Percentiles rank a stretch among this genome's conserved stretches.
Evolutionary conservation across 1,284 basidiomycete genomes (phyloP).

Genomic region (Ceratobasidium sp.): DNA sequence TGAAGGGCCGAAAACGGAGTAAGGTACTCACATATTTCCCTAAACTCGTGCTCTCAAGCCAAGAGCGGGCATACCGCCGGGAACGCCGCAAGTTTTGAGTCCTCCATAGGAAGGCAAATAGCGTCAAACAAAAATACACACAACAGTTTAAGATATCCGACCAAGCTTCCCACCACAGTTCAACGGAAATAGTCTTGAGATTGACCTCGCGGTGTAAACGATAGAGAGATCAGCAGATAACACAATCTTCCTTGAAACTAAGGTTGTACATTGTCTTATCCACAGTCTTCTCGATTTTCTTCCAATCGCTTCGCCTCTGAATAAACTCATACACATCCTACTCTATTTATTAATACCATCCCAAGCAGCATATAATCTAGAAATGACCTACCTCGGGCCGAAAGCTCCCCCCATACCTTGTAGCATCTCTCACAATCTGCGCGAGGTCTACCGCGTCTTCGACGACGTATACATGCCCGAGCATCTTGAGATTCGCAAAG

Average conservation of each 20-base stretch:
- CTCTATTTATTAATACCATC: conserved; percentile 41
- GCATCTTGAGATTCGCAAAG: conserved; percentile 95
- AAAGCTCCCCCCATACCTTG: conserved; percentile 92
- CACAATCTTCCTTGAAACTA: conserved; percentile 91
- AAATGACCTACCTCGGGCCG: conserved; percentile 79
- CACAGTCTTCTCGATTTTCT: conserved; percentile 94
- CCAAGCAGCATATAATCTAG: conserved; percentile 11
- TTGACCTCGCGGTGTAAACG: neutral
- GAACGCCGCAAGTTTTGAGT: neutral
- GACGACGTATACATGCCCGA: conserved; percentile 94
- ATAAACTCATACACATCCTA: conserved; percentile 95
- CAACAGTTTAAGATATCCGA: neutral
- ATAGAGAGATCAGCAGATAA: conserved; percentile 60
- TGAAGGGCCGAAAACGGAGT: neutral
- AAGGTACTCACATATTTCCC: neutral
- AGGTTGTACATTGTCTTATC: conserved; percentile 97
- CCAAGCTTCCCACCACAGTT: neutral
- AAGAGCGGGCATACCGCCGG: neutral
- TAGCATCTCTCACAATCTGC: conserved; percentile 94
- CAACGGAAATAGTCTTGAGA: neutral
- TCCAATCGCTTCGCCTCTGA: conserved; percentile 94
- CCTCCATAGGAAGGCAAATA: neutral
- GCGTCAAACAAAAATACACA: neutral
- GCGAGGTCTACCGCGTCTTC: conserved; percentile 94
- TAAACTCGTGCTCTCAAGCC: neutral